Evolutionary conservation across 106 monocot species (phyloP).

Genomic region (Gastrodia elata): DNA sequence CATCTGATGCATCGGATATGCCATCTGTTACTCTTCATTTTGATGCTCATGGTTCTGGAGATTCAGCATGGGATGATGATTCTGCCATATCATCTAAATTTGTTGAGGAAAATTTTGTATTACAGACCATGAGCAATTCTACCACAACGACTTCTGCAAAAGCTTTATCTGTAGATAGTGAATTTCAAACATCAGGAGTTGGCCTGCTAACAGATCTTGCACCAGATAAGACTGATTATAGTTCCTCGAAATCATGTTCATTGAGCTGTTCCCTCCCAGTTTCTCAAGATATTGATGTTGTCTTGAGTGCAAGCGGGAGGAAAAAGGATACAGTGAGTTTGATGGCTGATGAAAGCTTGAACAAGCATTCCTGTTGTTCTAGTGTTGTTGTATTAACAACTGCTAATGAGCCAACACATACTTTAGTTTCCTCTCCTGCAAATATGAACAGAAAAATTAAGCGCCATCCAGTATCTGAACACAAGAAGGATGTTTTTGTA

Average conservation of each 20-base stretch:
- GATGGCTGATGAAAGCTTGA: neutral
- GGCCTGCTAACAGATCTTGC: conserved; percentile 9
- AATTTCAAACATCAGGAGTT: neutral
- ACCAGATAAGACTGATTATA: neutral
- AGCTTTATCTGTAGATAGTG: neutral
- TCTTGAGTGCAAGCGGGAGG: neutral
- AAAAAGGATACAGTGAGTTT: conserved; percentile 1
- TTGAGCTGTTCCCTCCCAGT: neutral
- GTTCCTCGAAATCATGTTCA: neutral
- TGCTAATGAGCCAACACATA: neutral
- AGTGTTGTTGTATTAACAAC: neutral
- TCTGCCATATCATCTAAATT: conserved; percentile 6
- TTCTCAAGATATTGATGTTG: neutral
- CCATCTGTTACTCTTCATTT: neutral
- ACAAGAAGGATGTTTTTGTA: neutral
- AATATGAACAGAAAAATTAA: conserved; percentile 11
- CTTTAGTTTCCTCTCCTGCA: neutral
- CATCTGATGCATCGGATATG: neutral
- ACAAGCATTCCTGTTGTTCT: neutral
- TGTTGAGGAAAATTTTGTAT: conserved; percentile 3
- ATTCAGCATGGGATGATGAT: conserved; percentile 63
- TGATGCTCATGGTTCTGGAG: neutral
- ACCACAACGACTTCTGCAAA: neutral
- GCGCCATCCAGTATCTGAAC: neutral
- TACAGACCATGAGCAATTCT: conserved; percentile 4